Base-by-base conservation (phyloP, 495 filamentous ascomycete genomes). In the Melanomma pulvis-pyrius region DNA sequence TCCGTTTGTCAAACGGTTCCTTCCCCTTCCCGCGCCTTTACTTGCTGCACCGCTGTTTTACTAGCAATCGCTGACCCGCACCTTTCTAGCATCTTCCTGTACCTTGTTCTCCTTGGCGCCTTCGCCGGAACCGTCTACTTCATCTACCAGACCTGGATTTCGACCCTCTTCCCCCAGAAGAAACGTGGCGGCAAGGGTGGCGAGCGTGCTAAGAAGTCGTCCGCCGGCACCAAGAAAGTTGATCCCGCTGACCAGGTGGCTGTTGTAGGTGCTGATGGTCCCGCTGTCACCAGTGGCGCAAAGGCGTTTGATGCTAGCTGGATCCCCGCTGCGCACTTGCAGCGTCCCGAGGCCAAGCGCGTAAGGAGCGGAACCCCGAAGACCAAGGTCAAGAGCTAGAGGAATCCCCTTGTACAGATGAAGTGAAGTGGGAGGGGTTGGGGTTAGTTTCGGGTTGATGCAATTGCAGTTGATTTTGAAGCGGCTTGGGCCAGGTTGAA, bases 71-170 rank as follows among this genome's bases (percentile, higher is more conserved):
- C 39, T 60, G 32, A 50, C 24, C 13, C 41, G n/a, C 21, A n/a
- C 22, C 2, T 46, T 29, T 50, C 48, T 59, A 30, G 93, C 71
- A 90, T 97, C 79, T 98, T 98, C 87, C 88, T 98, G 63, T 98
- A 98, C 82, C 86, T 96, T 77, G 86, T 98, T 82, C 92, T 98
- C 69, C 78, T 86, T 59, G 86, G 84, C 61, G 84, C 81, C 73
- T 93, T 96, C 75, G 85, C 75, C 68, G 92, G 88, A 60, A 90
- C 89, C 46, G 81, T 87, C 77, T 97, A 94, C 86, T 97, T 96
- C 77, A 92, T 97, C 80, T 98, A 98, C 84, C 94, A 87, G 77
- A 96, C 93, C 74, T 98, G 93, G 91, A 86, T 98, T 79, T 89
- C 92, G 53, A 87, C 92, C n/a, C 88, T 98, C 73, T 96, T 97